Evolutionary conservation across 1,284 basidiomycete genomes (phyloP).

Genomic region (Cronartium quercuum): DNA sequence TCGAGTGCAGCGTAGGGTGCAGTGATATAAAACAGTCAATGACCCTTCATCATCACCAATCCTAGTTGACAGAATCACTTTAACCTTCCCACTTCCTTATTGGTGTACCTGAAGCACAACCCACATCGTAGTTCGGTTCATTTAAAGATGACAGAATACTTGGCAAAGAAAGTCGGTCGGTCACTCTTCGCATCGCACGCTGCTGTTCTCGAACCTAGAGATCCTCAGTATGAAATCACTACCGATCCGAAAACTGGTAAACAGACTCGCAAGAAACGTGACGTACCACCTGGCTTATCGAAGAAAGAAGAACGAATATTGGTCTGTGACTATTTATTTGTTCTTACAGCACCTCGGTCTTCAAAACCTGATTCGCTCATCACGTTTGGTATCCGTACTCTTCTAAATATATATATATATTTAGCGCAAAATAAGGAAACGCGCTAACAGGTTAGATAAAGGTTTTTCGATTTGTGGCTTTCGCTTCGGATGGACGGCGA

Average conservation of each 20-base stretch:
- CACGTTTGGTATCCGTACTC: background rate
- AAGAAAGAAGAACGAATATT: slow-evolving; percentile 44
- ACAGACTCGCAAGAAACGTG: slow-evolving; percentile 47
- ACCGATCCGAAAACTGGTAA: slow-evolving; percentile 44
- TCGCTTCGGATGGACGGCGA: slow-evolving; percentile 48
- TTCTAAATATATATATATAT: background rate
- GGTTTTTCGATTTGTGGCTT: slow-evolving; percentile 46
- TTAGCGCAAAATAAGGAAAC: slow-evolving; percentile 26
- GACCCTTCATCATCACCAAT: too few relatives aligned
- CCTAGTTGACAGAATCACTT: too few relatives aligned
- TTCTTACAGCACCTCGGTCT: background rate
- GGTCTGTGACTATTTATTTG: background rate
- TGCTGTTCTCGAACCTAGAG: slow-evolving; percentile 39
- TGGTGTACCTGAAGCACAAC: too few relatives aligned
- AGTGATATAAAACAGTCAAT: too few relatives aligned
- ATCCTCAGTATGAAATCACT: slow-evolving; percentile 48
- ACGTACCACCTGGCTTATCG: slow-evolving; percentile 47
- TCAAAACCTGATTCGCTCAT: background rate
- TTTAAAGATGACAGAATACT: slow-evolving; percentile 4
- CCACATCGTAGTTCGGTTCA: too few relatives aligned
- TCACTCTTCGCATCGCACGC: slow-evolving; percentile 17
- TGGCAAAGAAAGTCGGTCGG: slow-evolving; percentile 25
- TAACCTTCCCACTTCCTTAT: too few relatives aligned
- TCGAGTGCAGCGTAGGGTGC: too few relatives aligned
- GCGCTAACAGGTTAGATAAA: slow-evolving; percentile 31